Evolutionary conservation across 805 yeast genomes (phyloP).

Genomic region (Debaryomyces hansenii): DNA sequence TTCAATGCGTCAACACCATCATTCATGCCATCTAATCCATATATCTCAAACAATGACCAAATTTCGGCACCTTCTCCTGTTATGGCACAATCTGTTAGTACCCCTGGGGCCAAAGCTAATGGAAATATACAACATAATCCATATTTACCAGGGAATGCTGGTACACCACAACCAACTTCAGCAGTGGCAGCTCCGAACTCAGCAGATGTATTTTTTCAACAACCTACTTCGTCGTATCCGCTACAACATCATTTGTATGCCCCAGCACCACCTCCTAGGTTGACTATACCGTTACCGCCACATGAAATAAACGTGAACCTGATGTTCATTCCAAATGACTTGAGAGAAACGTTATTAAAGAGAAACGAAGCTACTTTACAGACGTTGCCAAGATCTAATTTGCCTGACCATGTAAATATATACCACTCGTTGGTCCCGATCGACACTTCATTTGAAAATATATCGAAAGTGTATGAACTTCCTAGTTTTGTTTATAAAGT

Average conservation of each 20-base stretch:
- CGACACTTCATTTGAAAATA: conserved; percentile 45
- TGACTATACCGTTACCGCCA: conserved; percentile 57
- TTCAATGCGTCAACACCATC: conserved; percentile 42
- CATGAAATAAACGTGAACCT: conserved; percentile 70
- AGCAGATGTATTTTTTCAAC: conserved; percentile 20
- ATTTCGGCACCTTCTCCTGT: conserved; percentile 13
- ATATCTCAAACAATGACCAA: conserved; percentile 11
- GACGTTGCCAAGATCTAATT: conserved; percentile 46
- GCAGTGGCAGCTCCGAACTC: conserved; percentile 11
- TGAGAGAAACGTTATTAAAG: conserved; percentile 68
- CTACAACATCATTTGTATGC: conserved; percentile 87
- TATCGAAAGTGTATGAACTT: conserved; percentile 48
- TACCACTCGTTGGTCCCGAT: conserved; percentile 86
- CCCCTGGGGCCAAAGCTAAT: not conserved
- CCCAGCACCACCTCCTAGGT: conserved; percentile 80
- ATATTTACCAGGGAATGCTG: conserved; percentile 17
- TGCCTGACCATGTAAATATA: conserved; percentile 59
- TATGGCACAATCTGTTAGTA: conserved; percentile 1
- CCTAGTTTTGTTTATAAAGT: conserved; percentile 74
- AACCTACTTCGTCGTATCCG: conserved; percentile 38
- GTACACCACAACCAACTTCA: conserved; percentile 2
- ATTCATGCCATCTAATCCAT: conserved; percentile 34
- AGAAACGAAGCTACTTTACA: conserved; percentile 82
- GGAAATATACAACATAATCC: conserved; percentile 16
- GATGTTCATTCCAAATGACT: conserved; percentile 69